These are phyloP conservation scores for Aureobasidium sp. DNA, from an alignment of 2,329 filamentous ascomycete genomes.

Conservation along the genomic window DNA sequence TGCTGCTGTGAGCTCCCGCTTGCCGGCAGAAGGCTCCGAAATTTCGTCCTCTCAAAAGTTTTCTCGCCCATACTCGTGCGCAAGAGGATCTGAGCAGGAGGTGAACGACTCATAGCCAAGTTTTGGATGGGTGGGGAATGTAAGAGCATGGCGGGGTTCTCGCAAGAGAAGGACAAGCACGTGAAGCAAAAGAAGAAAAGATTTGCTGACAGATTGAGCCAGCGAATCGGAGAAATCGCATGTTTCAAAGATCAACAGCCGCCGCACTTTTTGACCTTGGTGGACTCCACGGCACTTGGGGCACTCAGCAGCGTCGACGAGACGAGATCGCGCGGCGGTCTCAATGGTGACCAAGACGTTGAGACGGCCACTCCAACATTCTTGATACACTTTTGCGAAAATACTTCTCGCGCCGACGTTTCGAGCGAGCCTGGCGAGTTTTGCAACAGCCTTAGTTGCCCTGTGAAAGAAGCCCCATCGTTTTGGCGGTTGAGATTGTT, in stretches of 20 bases:
- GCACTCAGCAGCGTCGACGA: not conserved
- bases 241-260: slow-evolving; percentile 15
- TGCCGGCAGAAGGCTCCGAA: not conserved
- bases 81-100: not conserved
- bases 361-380: not conserved
- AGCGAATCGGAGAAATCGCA: slow-evolving; percentile 11
- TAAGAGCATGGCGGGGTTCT: not conserved
- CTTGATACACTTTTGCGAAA: not conserved
- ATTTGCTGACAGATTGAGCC: slow-evolving; percentile 7
- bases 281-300: not conserved
- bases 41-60: not conserved
- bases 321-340: not conserved
- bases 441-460: slow-evolving; percentile 1
- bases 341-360: slow-evolving; percentile 5
- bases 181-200: not conserved
- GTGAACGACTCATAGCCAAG: not conserved
- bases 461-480: slow-evolving; percentile 4
- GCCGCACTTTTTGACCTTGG: slow-evolving; percentile 1
- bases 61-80: not conserved
- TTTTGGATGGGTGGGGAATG: slow-evolving; percentile 3
- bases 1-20: not conserved
- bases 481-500: slow-evolving; percentile 9
- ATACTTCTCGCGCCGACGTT: slow-evolving; percentile 8
- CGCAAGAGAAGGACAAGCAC: not conserved
- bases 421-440: not conserved